phyloP scores from a whole-genome alignment of 305 asterid species.

The Solanum hybrid region DNA sequence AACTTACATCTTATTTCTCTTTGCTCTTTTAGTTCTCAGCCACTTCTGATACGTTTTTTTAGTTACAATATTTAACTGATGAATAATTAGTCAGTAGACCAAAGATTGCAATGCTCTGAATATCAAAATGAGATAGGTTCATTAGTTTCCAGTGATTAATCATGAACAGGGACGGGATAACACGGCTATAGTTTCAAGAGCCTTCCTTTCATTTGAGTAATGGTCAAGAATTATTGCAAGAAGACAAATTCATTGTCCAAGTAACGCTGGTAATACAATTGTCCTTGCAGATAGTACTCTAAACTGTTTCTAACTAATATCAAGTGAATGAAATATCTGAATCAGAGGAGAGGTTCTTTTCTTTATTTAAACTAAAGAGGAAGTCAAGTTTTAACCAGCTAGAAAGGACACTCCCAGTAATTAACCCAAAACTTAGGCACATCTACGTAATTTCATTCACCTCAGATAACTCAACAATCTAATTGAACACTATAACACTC shows the following conservation, averaged over 20 bases:
- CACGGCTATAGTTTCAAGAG: neutral
- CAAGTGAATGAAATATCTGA: neutral
- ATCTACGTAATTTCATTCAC: neutral
- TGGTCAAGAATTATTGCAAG: neutral
- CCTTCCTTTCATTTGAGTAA: neutral
- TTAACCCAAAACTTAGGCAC: neutral
- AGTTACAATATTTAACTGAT: neutral
- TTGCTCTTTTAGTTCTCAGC: neutral
- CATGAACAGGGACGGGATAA: neutral
- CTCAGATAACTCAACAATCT: neutral
- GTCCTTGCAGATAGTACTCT: neutral
- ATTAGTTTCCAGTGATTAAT: neutral
- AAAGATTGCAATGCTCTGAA: neutral
- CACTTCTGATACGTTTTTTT: neutral
- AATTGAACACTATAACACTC: neutral
- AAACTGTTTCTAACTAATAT: neutral
- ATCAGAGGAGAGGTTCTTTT: neutral
- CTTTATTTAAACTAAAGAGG: neutral
- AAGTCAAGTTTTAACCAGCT: neutral
- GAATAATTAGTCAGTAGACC: neutral
- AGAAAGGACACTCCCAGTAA: neutral
- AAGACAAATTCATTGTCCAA: neutral
- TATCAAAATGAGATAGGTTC: neutral
- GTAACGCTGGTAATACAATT: neutral
- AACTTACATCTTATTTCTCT: neutral